Base-by-base conservation (phyloP, 1,139 yeast species). In the Yamadazyma atmosphaerica region DNA sequence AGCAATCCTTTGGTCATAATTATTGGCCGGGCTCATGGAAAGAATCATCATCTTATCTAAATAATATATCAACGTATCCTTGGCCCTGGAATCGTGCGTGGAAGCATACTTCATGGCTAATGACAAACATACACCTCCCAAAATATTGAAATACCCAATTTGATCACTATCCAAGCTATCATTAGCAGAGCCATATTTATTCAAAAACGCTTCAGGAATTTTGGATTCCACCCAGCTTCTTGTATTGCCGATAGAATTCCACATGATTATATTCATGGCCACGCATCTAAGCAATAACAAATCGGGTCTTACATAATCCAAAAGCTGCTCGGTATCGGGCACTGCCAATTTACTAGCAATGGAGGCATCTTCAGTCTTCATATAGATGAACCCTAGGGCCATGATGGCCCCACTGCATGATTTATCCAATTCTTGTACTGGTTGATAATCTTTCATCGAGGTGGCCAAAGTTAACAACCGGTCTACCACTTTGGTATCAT, bases 291-390 rank as follows among this genome's bases (percentile, higher is more conserved):
- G 65, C 49, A 89, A 66, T 29, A 87, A 61, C 25, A 86, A 59
- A 54, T 89, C 96, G 0, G 98, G 97, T 41, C 96, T 72, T 21
- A 85, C 71, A 51, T 86, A 87, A 49, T 83, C 89, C 26, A 84
- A 61, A 26, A 79, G 60, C 46, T 80, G 86, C 34, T 71, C 76
- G 0, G 83, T 74, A 8, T 65, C 65, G 0, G 96, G 95, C 3
- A 83, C 69, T 15, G 66, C 65, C n/a, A 88, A 58, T 49, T 83
- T 84, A 16, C 61, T 60, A 0, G 96, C 92, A 36, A 89, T 68
- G 0, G 73, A 63, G 1, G 50, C 42, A 52, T 86, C 79, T 36
- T 77, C 79, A 0, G 95, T 81, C 50, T 77, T 82, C 66, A 89
- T 61, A 54, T 80, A 89, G 33, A 88, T 81, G 41, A 92, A 74